Evolutionary conservation across 495 filamentous ascomycete genomes (phyloP).

Genomic region (Chlorociboria aeruginascens): DNA sequence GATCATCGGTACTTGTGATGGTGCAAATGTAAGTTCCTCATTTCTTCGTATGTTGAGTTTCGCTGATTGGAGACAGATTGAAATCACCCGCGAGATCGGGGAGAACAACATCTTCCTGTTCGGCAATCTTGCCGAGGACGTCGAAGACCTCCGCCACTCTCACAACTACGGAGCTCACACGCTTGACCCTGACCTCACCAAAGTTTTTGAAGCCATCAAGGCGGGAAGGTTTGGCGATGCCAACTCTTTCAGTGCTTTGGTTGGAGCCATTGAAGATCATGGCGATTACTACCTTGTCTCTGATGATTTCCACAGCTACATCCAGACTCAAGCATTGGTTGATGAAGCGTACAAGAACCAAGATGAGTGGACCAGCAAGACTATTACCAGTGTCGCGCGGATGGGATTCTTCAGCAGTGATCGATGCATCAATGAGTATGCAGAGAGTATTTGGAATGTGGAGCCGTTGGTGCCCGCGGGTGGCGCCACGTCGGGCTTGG

Average conservation of each 20-base stretch:
- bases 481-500: conserved; percentile 5
- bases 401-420: conserved; percentile 98
- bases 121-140: conserved; percentile 90
- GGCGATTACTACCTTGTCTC: conserved; percentile 96
- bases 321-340: conserved; percentile 78
- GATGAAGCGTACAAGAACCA: conserved; percentile 85
- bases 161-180: conserved; percentile 73
- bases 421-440: conserved; percentile 96
- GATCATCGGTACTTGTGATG: conserved; percentile 96
- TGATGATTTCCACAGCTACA: conserved; percentile 90
- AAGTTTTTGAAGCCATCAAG: conserved; percentile 77
- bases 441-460: conserved; percentile 91
- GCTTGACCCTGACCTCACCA: conserved; percentile 60
- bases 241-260: conserved; percentile 62
- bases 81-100: conserved; percentile 94
- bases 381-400: conserved; percentile 70
- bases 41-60: background rate
- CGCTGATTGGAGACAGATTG: conserved; percentile 47
- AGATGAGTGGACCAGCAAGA: conserved; percentile 84
- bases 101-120: conserved; percentile 98
- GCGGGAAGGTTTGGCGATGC: conserved; percentile 65
- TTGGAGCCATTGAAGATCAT: conserved; percentile 75
- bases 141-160: conserved; percentile 86
- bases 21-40: conserved; percentile 68
- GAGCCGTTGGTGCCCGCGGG: conserved; percentile 42